Evolutionary conservation across 2,329 filamentous ascomycete genomes (phyloP).

Genomic region (Colletotrichum limetticola): DNA sequence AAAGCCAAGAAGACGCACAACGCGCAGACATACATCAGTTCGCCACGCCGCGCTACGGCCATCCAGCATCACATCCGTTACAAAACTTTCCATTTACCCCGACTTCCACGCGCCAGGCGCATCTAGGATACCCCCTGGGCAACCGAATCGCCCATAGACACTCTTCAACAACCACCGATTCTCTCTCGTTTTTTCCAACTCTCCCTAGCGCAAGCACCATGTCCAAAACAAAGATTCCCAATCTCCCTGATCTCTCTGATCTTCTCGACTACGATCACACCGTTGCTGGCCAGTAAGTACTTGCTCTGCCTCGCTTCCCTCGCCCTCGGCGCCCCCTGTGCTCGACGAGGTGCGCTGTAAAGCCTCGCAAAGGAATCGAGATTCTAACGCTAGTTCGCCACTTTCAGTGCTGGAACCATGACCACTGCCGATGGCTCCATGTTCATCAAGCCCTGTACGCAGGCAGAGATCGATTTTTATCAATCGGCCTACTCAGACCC

Average conservation of each 20-base stretch:
- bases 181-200: neutral
- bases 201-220: slow-evolving; percentile 2
- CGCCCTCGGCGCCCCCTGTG: neutral
- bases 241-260: slow-evolving; percentile 59
- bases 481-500: slow-evolving; percentile 71
- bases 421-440: slow-evolving; percentile 85
- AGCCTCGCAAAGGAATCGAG: no score
- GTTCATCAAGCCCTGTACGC: slow-evolving; percentile 94
- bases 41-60: neutral
- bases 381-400: slow-evolving; percentile 20
- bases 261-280: slow-evolving; percentile 78
- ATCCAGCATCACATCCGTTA: neutral
- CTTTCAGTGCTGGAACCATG: slow-evolving; percentile 84
- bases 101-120: neutral
- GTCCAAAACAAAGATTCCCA: slow-evolving; percentile 52
- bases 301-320: neutral
- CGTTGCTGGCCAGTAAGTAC: slow-evolving; percentile 85
- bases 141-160: neutral
- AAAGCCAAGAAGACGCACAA: neutral
- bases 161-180: neutral
- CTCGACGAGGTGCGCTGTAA: neutral
- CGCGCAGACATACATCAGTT: neutral
- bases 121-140: slow-evolving; percentile 4
- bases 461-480: slow-evolving; percentile 90
- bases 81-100: neutral